These are phyloP conservation scores for Physcomitrellopsis africana DNA, from an alignment of 225 moss, liverwort and hornwort genomes.

Conservation along the genomic window DNA sequence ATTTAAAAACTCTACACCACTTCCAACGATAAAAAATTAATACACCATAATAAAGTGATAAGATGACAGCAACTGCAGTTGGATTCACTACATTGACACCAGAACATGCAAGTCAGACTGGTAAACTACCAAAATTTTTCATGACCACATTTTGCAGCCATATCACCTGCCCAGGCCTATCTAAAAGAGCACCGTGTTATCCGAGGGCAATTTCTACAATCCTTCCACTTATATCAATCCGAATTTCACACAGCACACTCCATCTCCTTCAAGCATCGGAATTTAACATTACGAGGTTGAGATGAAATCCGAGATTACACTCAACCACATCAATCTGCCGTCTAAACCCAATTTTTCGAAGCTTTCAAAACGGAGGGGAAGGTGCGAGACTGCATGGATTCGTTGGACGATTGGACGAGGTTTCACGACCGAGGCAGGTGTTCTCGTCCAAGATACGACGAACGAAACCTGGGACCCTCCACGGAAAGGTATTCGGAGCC, in stretches of 20 bases:
- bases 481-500: constrained; percentile 22
- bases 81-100: neutral
- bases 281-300: neutral
- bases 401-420: neutral
- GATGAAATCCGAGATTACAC: constrained; percentile 17
- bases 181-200: neutral
- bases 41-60: neutral
- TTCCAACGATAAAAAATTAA: constrained; percentile 7
- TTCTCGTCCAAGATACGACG: constrained; percentile 17
- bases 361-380: constrained; percentile 8
- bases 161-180: neutral
- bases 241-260: neutral
- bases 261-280: neutral
- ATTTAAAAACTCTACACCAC: neutral
- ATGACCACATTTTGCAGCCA: neutral
- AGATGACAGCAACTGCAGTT: neutral
- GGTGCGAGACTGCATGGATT: constrained; percentile 19
- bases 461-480: constrained; percentile 23
- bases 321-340: neutral
- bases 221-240: neutral
- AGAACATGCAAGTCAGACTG: neutral
- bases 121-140: constrained; percentile 5
- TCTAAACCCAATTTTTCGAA: neutral
- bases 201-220: neutral
- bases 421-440: neutral